Evolutionary conservation across 1,284 basidiomycete species (phyloP), one percentile per base, ranked within the genome.

Genomic region (Pseudozyma sp.): DNA sequence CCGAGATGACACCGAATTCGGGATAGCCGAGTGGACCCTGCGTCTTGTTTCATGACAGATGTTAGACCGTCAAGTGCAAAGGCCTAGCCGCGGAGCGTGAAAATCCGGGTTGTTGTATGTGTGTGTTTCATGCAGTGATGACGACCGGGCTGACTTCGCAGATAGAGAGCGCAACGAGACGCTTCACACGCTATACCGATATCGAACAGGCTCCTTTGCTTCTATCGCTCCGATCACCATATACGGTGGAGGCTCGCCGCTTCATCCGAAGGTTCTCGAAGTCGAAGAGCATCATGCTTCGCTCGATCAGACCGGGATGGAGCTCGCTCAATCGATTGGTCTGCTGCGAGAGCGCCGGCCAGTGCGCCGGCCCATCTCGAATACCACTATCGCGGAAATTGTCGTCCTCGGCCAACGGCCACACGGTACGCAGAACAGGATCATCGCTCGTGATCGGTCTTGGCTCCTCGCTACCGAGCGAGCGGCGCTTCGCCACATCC

Each of bases 401-500:
- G 17, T 29, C 17, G 17, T 5, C 10, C 30, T 10, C 29, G 45
- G 45, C 29, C 9, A 29, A 30, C 30, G 37, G 14, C 4, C 24
- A 4, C 4, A 24, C 24, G 24, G 24, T 24, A 24, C 24, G 24
- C 24, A 24, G 24, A 24, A 24, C 24, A 24, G 24, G 4, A 24
- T 24, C 24, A 24, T 24, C 24, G 24, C 24, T 24, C 24, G 24
- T 24, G 24, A 24, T 2, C 4, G 24, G 24, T 24, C 24, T 24
- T 4, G 24, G 4, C 24, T 24, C 24, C 24, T 33, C 30, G n/a
- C 30, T 19, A 24, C 11, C 42, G 10, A 34, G n/a, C 14, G 11
- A 50, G 11, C 64, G 70, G 3, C 14, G 11, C 42, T 70, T 68
- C 30, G 57, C 72, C 6, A 71, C 72, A 1, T 68, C 67, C 1